Conservation (phyloP, 768 basidiomycete genomes). For the Chiua virens region DNA sequence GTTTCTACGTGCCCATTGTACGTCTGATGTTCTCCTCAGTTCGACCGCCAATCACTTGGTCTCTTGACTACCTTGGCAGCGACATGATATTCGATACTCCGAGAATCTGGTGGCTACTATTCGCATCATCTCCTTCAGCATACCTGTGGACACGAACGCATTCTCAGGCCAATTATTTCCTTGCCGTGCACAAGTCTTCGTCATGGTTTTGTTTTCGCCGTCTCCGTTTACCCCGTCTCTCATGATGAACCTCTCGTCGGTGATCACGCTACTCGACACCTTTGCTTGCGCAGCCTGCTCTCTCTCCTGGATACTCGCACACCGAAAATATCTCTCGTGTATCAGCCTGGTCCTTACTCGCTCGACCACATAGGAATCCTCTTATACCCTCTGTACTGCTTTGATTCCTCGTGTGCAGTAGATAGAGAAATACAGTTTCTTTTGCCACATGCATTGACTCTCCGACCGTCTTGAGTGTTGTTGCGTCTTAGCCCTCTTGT, state of each 20-base stretch:
- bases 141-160: not conserved
- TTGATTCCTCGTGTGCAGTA: constrained; percentile 30
- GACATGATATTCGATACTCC: not conserved
- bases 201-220: not conserved
- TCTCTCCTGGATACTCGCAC: not conserved
- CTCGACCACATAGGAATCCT: constrained; percentile 1
- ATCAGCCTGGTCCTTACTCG: not conserved
- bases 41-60: not conserved
- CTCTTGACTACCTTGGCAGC: not conserved
- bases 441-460: constrained; percentile 53
- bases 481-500: constrained; percentile 32
- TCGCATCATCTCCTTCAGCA: not conserved
- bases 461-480: constrained; percentile 43
- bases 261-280: not conserved
- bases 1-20: not conserved
- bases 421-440: constrained; percentile 38
- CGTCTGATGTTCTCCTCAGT: not conserved
- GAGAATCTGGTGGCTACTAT: not conserved
- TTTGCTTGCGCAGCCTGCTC: not conserved
- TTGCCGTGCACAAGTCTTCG: not conserved
- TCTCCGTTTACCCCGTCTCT: not conserved
- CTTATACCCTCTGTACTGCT: constrained; percentile 18
- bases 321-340: not conserved
- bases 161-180: not conserved
- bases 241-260: no score